Conservation (phyloP, 1,284 basidiomycete species). For the Moesziomyces globuligerus region DNA sequence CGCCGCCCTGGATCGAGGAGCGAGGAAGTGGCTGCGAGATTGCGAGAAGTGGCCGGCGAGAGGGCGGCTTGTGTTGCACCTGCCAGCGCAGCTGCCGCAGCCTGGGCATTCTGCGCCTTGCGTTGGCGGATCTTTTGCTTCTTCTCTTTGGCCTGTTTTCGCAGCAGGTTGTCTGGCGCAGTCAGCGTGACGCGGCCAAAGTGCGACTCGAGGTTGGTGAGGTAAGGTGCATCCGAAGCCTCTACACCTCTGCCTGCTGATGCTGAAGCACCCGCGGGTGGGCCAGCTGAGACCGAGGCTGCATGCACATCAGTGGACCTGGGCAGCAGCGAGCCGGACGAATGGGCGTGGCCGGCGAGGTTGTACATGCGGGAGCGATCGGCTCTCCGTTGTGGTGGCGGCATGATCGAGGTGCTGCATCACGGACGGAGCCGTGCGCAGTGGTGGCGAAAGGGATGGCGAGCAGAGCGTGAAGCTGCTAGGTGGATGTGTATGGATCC, state of each 20-base stretch:
- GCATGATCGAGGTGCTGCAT: conserved; percentile 19
- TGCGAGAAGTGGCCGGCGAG: conserved; percentile 2
- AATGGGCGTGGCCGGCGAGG: conserved; percentile 43
- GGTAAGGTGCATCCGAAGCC: conserved; percentile 53
- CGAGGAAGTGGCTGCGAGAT: conserved; percentile 13
- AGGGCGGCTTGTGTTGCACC: conserved; percentile 8
- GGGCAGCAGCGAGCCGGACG: conserved; percentile 41
- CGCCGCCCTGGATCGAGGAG: conserved; percentile 33
- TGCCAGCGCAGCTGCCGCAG: conserved; percentile 42
- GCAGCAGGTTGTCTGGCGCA: conserved; percentile 63
- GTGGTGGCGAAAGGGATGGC: too few species aligned
- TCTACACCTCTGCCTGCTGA: conserved; percentile 11
- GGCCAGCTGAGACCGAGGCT: conserved; percentile 14
- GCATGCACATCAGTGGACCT: conserved; percentile 38
- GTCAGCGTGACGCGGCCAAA: conserved; percentile 61
- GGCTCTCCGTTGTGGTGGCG: conserved; percentile 22
- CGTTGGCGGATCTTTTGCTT: conserved; percentile 46
- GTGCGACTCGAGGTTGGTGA: conserved; percentile 57
- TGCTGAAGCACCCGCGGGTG: conserved; percentile 5
- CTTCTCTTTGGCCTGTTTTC: conserved; percentile 59
- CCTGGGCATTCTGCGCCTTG: conserved; percentile 49
- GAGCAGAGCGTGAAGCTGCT: too few species aligned
- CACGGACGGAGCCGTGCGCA: conserved; percentile 7
- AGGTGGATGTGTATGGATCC: too few species aligned
- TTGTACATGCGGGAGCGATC: conserved; percentile 46